A percentile compares a stretch with the other conserved stretches of the same genome.
These are phyloP conservation scores for Juglanconis juglandina DNA, from an alignment of 2,329 filamentous ascomycete species.

Conservation along the genomic window DNA sequence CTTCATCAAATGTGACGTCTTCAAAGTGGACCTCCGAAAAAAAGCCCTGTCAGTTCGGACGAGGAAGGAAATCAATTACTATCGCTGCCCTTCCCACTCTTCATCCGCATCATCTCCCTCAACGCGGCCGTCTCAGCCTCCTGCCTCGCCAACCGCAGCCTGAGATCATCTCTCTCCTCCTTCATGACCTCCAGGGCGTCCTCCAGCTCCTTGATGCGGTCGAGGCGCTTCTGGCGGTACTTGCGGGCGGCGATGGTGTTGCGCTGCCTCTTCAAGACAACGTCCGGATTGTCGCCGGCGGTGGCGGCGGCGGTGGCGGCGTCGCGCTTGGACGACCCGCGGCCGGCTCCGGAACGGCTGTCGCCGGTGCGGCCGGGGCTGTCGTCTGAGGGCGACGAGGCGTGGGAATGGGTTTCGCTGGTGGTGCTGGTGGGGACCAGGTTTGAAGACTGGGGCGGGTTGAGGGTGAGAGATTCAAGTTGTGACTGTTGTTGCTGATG, in stretches of 20 bases:
- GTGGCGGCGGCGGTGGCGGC: not conserved
- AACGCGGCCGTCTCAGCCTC: constrained; percentile 59
- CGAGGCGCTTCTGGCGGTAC: constrained; percentile 62
- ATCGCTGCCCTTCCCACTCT: constrained; percentile 5
- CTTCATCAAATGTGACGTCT: too few species aligned
- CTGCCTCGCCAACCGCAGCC: constrained; percentile 51
- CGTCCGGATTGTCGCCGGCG: constrained; percentile 23
- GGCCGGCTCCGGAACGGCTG: constrained; percentile 10
- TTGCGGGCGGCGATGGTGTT: constrained; percentile 62
- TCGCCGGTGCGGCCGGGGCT: not conserved
- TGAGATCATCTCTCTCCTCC: constrained; percentile 54
- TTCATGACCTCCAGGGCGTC: constrained; percentile 48
- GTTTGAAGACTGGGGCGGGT: not conserved
- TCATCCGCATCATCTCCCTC: constrained; percentile 36
- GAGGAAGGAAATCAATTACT: constrained; percentile 7
- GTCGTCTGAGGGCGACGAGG: constrained; percentile 9
- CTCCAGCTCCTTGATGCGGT: constrained; percentile 56
- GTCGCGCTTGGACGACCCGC: not conserved
- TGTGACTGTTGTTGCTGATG: not conserved
- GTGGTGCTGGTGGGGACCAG: not conserved
- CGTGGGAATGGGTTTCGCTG: constrained; percentile 3
- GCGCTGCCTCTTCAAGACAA: constrained; percentile 49
- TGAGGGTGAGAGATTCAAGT: constrained; percentile 8
- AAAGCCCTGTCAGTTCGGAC: not conserved
- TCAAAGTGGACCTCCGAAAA: not conserved